These are phyloP conservation scores for Phascolomyces articulosus DNA, from an alignment of 371 early-diverging fungal species.

Conservation along the genomic window DNA sequence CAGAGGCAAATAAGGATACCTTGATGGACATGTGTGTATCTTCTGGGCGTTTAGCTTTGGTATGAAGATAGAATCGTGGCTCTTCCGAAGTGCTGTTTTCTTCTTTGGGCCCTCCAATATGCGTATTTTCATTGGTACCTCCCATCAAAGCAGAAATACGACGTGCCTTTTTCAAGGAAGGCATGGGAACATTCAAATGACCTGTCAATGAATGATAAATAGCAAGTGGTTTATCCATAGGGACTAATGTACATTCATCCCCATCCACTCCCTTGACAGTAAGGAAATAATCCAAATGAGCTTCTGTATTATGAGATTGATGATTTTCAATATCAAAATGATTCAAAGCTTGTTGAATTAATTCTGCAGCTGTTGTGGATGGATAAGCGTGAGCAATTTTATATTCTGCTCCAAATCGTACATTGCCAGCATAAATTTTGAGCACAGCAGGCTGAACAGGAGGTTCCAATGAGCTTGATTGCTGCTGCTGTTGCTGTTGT, in stretches of 20 bases:
- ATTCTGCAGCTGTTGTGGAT: conserved; percentile 52
- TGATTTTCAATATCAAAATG: conserved; percentile 34
- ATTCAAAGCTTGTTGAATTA: conserved; percentile 52
- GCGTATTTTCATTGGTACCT: conserved; percentile 27
- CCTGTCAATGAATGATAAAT: conserved; percentile 55
- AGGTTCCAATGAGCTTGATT: not conserved
- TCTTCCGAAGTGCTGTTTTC: conserved; percentile 9
- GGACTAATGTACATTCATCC: conserved; percentile 53
- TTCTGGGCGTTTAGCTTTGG: conserved; percentile 30
- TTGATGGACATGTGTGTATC: conserved; percentile 47
- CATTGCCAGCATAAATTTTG: conserved; percentile 55
- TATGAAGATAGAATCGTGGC: conserved; percentile 47
- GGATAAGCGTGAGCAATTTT: conserved; percentile 46
- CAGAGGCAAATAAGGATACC: conserved; percentile 34
- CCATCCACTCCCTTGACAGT: conserved; percentile 58
- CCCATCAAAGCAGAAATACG: conserved; percentile 53
- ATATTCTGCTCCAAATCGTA: conserved; percentile 48
- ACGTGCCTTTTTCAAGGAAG: conserved; percentile 46
- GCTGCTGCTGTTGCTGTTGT: conserved; percentile 7
- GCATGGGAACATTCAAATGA: conserved; percentile 55
- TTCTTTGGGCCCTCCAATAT: conserved; percentile 43
- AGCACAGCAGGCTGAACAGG: conserved; percentile 22
- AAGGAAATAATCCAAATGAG: conserved; percentile 40
- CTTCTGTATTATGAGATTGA: conserved; percentile 23
- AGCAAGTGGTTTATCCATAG: conserved; percentile 53